Evolutionary conservation across 2,329 filamentous ascomycete genomes (phyloP).

Genomic region (Ophiocordyceps australis): DNA sequence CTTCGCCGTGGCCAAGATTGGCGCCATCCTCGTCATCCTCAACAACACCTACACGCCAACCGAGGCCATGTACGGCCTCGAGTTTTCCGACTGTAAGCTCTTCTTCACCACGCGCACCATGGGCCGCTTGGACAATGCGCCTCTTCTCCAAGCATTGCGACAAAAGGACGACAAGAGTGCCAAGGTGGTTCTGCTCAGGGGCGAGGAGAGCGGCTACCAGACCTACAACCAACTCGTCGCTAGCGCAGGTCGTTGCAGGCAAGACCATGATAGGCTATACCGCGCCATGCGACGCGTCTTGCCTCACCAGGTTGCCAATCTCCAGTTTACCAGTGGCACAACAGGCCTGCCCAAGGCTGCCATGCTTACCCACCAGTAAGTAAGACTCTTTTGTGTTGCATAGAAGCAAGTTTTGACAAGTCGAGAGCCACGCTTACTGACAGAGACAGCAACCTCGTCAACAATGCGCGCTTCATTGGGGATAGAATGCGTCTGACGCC

Average conservation of each 20-base stretch:
- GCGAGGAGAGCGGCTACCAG: constrained; percentile 30
- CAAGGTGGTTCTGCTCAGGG: constrained; percentile 43
- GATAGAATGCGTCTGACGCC: constrained; percentile 54
- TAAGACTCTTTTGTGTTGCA: not conserved
- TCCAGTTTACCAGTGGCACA: constrained; percentile 62
- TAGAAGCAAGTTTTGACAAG: constrained; percentile 1
- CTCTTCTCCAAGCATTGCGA: constrained; percentile 35
- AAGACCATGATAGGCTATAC: constrained; percentile 28
- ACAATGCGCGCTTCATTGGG: constrained; percentile 53
- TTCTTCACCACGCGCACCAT: constrained; percentile 57
- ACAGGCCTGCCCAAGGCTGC: constrained; percentile 57
- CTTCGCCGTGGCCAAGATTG: constrained; percentile 51
- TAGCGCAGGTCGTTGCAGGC: constrained; percentile 23
- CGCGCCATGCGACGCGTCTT: constrained; percentile 35
- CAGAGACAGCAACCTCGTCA: constrained; percentile 34
- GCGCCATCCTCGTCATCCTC: constrained; percentile 54
- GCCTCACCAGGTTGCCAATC: constrained; percentile 50
- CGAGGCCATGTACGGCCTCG: constrained; percentile 53
- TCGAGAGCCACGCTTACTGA: too few species aligned
- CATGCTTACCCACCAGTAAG: constrained; percentile 53
- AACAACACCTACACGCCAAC: constrained; percentile 69
- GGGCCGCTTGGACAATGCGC: constrained; percentile 43
- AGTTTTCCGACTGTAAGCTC: constrained; percentile 53
- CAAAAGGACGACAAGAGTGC: constrained; percentile 18
- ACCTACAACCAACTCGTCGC: constrained; percentile 42